A percentile compares a stretch with the other conserved stretches of the same genome.
Conservation (phyloP, 495 filamentous ascomycete species). For the Penicillium cataractarum region DNA sequence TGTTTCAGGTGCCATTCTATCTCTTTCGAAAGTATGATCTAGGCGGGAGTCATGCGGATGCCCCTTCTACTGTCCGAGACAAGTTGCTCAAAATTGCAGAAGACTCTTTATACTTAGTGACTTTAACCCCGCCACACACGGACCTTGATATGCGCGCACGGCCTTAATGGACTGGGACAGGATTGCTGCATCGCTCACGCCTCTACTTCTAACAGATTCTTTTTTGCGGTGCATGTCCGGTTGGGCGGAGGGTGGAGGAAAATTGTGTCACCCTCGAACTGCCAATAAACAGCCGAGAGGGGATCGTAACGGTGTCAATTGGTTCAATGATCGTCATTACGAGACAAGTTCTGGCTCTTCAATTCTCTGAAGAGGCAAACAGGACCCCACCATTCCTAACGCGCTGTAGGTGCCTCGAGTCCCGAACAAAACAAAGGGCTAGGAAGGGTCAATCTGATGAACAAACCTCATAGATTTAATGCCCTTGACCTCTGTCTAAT, state of each 20-base stretch:
- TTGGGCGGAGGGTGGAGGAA: slow-evolving; percentile 25
- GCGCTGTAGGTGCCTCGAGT: slow-evolving; percentile 13
- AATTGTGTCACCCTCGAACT: slow-evolving; percentile 29
- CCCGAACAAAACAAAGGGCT: background rate
- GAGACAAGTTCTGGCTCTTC: slow-evolving; percentile 24
- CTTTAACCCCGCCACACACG: slow-evolving; percentile 19
- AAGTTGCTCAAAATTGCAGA: background rate
- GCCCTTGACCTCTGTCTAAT: slow-evolving; percentile 17
- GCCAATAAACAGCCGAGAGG: slow-evolving; percentile 21
- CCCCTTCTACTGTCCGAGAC: background rate
- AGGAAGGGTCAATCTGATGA: background rate
- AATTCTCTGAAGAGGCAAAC: slow-evolving; percentile 16
- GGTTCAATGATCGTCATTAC: slow-evolving; percentile 24
- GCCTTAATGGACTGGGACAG: slow-evolving; percentile 33
- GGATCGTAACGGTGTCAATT: slow-evolving; percentile 16
- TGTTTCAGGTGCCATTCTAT: background rate
- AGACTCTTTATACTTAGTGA: background rate
- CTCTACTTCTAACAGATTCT: slow-evolving; percentile 21
- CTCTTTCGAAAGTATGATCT: background rate
- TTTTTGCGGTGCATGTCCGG: slow-evolving; percentile 28
- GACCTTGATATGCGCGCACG: slow-evolving; percentile 16
- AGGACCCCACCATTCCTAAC: slow-evolving; percentile 20
- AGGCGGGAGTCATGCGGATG: background rate
- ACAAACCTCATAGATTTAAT: background rate
- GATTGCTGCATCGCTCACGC: slow-evolving; percentile 27